Evolutionary conservation across 306 rosid species (phyloP).

Genomic region (Prunus fruticosa): DNA sequence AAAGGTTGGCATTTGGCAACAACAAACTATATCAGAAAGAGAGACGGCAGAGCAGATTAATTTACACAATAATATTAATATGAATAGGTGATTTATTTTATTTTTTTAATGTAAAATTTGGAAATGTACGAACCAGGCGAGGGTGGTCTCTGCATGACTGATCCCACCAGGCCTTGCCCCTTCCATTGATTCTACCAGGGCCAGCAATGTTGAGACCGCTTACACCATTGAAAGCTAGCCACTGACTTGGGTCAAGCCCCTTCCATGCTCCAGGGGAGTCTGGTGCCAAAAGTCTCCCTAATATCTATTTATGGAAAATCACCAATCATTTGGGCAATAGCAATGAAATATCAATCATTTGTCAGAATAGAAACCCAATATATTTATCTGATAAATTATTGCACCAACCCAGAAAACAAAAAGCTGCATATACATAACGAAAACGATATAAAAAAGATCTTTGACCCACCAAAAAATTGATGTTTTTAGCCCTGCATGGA

Average conservation of each 20-base stretch:
- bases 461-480: constrained; percentile 30
- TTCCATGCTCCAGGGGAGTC: constrained; percentile 34
- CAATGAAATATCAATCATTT: no score
- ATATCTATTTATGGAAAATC: constrained; percentile 10
- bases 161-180: constrained; percentile 37
- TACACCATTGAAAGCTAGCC: constrained; percentile 35
- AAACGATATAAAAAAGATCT: neutral
- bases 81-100: no score
- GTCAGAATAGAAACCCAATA: no score
- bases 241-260: constrained; percentile 19
- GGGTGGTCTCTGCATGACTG: constrained; percentile 44
- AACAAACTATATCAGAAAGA: neutral
- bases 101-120: neutral
- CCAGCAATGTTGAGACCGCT: constrained; percentile 30
- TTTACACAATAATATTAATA: no score
- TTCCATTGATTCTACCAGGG: constrained; percentile 32
- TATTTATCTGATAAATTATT: no score
- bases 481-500: constrained; percentile 36
- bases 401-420: neutral
- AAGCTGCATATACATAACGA: neutral
- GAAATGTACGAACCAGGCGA: constrained; percentile 18
- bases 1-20: neutral
- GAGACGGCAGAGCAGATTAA: no score
- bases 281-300: constrained; percentile 37
- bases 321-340: neutral